Evolutionary conservation across 140 eudicot genomes (phyloP), one percentile per base, ranked within the genome.

Genomic region (Flaveria floridana): DNA sequence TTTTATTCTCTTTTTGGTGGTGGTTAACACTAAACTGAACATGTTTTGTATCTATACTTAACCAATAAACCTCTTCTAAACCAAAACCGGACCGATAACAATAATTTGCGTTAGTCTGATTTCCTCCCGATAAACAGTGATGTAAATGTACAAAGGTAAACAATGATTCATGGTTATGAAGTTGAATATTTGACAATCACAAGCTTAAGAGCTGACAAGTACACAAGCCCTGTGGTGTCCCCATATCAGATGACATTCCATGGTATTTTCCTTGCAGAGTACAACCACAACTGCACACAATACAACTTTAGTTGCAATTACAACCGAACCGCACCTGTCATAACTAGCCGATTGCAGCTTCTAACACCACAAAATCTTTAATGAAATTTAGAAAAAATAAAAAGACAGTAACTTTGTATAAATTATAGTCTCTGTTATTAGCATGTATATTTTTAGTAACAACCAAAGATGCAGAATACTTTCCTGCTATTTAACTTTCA

Each of bases 401-500:
- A 21, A 21, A 58, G 23, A 21, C 1, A 47, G 15, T 48, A 12
- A 42, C 41, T 55, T 42, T 9, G 34, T 39, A 56, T 65, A 77
- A 68, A 68, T 20, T 7, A 46, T 23, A 57, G 19, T 20, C 21
- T 68, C 42, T 68, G 69, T 67, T 76, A 53, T 68, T 26, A 42
- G 61, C 75, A 59, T 61, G 25, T 77, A 68, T 77, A 28, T 68
- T 42, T 68, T 15, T 55, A 57, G 75, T 68, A 68, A 76, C 63
- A 77, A 23, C 69, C 53, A 58, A 67, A 56, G 37, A 68, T 39
- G 56, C 81, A 68, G 68, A 77, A 68, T 44, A 19, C 75, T 68
- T 68, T 77, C 56, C 46, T 57, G 52, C 76, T n/a, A 20, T 46
- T 63, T 58, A 55, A 68, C 68, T 65, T 65, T 34, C 11, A 39